phyloP scores from a whole-genome alignment of 768 basidiomycete species.

The Kwoniella dendrophila region DNA sequence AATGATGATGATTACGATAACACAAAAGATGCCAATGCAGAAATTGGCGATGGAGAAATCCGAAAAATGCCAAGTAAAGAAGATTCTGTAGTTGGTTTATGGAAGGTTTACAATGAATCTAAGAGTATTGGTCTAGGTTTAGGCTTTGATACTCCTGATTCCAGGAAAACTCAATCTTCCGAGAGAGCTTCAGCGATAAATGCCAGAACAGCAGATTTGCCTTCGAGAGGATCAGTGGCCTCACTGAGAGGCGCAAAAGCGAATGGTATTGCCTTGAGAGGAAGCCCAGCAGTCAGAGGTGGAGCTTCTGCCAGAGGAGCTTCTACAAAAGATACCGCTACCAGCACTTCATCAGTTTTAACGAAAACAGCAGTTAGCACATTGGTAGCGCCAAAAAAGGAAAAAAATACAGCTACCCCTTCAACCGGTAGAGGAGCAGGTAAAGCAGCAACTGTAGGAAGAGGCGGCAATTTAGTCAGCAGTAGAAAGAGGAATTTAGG shows the following conservation, averaged over 20 bases:
- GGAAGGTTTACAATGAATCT: slow-evolving; percentile 11
- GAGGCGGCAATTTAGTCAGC: slow-evolving; percentile 14
- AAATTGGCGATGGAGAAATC: not conserved
- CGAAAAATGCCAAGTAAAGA: slow-evolving; percentile 16
- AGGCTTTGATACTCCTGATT: slow-evolving; percentile 2
- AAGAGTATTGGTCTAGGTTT: slow-evolving; percentile 10
- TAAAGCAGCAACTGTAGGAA: slow-evolving; percentile 17
- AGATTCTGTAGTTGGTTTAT: slow-evolving; percentile 13
- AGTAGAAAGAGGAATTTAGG: slow-evolving; percentile 20
- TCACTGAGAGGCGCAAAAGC: not conserved
- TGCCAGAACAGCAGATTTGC: not conserved
- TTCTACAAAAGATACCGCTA: too few relatives aligned
- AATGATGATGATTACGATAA: not conserved
- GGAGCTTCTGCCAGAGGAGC: not conserved
- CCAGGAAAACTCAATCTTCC: not conserved
- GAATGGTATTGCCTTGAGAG: not conserved
- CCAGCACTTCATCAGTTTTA: too few relatives aligned
- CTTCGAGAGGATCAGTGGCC: not conserved
- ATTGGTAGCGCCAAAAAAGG: too few relatives aligned
- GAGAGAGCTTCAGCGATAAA: not conserved
- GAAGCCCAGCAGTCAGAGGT: not conserved
- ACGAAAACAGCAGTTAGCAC: too few relatives aligned
- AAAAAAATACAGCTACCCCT: not conserved
- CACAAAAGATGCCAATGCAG: not conserved
- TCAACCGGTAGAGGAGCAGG: not conserved